Percentiles rank a stretch among this genome's conserved stretches.
phyloP scores from a whole-genome alignment of 2,329 filamentous ascomycete species.

The Parastagonospora nodorum region DNA sequence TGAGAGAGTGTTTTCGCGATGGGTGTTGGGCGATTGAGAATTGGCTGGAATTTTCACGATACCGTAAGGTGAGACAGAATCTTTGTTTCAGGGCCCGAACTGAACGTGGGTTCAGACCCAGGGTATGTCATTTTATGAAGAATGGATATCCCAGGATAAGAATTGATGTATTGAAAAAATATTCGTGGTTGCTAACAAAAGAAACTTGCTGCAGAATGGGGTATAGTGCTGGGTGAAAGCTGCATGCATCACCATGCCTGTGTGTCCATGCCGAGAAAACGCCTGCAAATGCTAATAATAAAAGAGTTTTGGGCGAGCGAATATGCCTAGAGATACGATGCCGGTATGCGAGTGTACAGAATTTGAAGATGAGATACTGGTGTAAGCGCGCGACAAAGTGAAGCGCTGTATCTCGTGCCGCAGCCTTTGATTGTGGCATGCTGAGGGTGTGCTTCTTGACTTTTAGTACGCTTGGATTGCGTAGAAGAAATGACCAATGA shows the following conservation, averaged over 20 bases:
- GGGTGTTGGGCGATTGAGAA: too few species aligned
- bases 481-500: not conserved
- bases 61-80: too few species aligned
- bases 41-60: too few species aligned
- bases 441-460: not conserved
- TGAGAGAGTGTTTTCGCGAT: too few species aligned
- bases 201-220: conserved; percentile 3
- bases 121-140: too few species aligned
- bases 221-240: conserved; percentile 4
- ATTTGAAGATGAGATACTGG: conserved; percentile 3
- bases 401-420: conserved; percentile 2
- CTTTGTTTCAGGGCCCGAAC: too few species aligned
- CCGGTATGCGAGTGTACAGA: conserved; percentile 9
- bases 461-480: conserved; percentile 2
- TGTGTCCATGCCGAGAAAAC: conserved; percentile 4
- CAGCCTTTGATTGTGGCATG: not conserved
- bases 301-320: conserved; percentile 1
- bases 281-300: conserved; percentile 10
- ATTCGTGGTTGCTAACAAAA: not conserved
- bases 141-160: too few species aligned
- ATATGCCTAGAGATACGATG: conserved; percentile 2
- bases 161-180: not conserved
- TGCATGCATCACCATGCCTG: conserved; percentile 2
- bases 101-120: too few species aligned
- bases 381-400: conserved; percentile 4